Conservation (phyloP, 1,284 basidiomycete species). For the Gymnopus androsaceus region DNA sequence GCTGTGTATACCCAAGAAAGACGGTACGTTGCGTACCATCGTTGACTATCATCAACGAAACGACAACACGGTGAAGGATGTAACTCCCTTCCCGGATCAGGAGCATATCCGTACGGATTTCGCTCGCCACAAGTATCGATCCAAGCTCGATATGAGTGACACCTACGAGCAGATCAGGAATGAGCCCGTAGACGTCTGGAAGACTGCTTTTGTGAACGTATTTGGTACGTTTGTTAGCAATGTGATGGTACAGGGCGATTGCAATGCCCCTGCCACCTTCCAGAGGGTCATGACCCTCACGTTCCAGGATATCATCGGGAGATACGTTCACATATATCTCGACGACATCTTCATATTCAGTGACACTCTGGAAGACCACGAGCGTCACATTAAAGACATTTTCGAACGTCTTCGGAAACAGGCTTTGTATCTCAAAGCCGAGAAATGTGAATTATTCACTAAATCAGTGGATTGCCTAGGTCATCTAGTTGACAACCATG, state of each 20-base stretch:
- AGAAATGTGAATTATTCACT: conserved; percentile 27
- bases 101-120: conserved; percentile 33
- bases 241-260: conserved; percentile 31
- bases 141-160: conserved; percentile 36
- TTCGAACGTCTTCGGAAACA: conserved; percentile 23
- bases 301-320: too few species aligned
- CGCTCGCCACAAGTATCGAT: conserved; percentile 24
- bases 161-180: conserved; percentile 30
- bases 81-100: too few species aligned
- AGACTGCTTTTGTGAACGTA: conserved; percentile 23
- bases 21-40: too few species aligned
- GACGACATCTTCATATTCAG: conserved; percentile 44
- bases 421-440: conserved; percentile 26
- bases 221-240: conserved; percentile 28
- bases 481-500: conserved; percentile 23
- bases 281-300: too few species aligned
- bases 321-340: conserved; percentile 18
- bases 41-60: too few species aligned
- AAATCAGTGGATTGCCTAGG: conserved; percentile 19
- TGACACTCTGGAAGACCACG: conserved; percentile 30
- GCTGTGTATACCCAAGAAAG: too few species aligned
- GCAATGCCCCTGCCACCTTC: too few species aligned
- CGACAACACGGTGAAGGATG: too few species aligned
- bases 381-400: conserved; percentile 15
- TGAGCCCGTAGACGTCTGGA: conserved; percentile 1